Base-by-base conservation (phyloP, 164 flowering plant genomes). In the Aristolochia fimbriata region DNA sequence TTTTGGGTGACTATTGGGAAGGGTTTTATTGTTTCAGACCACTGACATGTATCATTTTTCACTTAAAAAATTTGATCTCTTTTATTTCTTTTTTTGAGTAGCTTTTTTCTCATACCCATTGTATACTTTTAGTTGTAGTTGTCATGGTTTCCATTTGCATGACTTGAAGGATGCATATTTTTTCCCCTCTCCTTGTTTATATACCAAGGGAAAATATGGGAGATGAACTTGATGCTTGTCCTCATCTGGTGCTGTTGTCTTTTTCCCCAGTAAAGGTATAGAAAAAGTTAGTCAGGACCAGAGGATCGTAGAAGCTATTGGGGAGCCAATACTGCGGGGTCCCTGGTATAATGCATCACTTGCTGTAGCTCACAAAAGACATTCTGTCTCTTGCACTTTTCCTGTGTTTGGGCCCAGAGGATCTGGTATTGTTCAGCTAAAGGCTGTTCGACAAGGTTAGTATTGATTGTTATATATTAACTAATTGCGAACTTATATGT, bases 321-420 rank as follows among this genome's bases (percentile, higher is more conserved):
- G 98, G 3, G 93, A 92, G 60, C 98, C 96, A 54, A 74, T 89
- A 62, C 76, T 61, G 41, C 84, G 79, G 65, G 96, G 98, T 60
- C 87, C 98, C 33, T 89, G 96, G 96, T 87, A 92, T 64, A 84
- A 81, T 78, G 93, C 98, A 60, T 83, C 96, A 25, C 86, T 92
- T 50, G 93, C 96, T 4, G 87, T 92, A 31, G 80, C 93, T 73
- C 96, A 88, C 72, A 73, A 76, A 65, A 86, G 93, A 73, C 85
- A 78, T 37, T 89, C 96, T 7, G 91, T 82, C 6, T 88, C 98
- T 64, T 92, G 98, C 77, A 72, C 98, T 47, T 87, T 92, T 81
- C 98, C 98, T 22, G 83, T 89, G 13, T 78, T 83, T 43, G 98
- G 98, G 50, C 89, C 98, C 20, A 87, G 72, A 70, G 98, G 98